Base-by-base conservation (phyloP, 2,329 filamentous ascomycete genomes). In the Penicillium sp. region DNA sequence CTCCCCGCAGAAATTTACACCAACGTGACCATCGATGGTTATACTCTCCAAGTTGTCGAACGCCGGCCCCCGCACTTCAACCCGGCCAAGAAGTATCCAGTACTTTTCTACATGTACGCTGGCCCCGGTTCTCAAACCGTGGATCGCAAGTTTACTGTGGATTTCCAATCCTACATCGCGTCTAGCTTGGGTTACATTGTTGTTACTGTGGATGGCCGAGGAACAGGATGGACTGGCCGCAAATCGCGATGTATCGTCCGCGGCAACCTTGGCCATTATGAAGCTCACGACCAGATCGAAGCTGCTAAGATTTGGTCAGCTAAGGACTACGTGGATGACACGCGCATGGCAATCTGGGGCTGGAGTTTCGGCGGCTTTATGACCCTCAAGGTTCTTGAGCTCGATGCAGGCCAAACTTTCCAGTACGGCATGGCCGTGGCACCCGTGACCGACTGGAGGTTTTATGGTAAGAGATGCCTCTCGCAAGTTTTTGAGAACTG, bases 331-430 rank as follows among this genome's bases (percentile, higher is more conserved):
- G 88, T 97, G 14, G 96, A 99, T 72, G 80, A 84, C 26, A 82
- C 86, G 7, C 86, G 90, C 53, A 85, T 99, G 65, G 93, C 92
- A 21, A 96, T 99, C 70, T 99, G 95, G 95, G 95, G 95, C 48
- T 99, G 95, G 95, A 96, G 91, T 61, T 99, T 95, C 70, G 95
- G 95, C 56, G 95, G 95, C 11, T 99, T 96, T 80, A 90, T 90
- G 80, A 91, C 95, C 6, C 83, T 99, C 68, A 99, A 99, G 80
- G 95, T 91, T 1, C 86, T 99, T 13, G 95, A 99, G 79, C 84
- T 86, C 60, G 95, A 99, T 71, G 93, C 86, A 9, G 95, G 96
- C 5, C 74, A 86, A 70, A 98, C 93, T 0, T 99, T 97, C 79
- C 88, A 88, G 62, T 99, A 99, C 73, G 96, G 95, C 65, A 96